Conservation (phyloP, 2,329 filamentous ascomycete species). For the Myotisia sp. region DNA sequence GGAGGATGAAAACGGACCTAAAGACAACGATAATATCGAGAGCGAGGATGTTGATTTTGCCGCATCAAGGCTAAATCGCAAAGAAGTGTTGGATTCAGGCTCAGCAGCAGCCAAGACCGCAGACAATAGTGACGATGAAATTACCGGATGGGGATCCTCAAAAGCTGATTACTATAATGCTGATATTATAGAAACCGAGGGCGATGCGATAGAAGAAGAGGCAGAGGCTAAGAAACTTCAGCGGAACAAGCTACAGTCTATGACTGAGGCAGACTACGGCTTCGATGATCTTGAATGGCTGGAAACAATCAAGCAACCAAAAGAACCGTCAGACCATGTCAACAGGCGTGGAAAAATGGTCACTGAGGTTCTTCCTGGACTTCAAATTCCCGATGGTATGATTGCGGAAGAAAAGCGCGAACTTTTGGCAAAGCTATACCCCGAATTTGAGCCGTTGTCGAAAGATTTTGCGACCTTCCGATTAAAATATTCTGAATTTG, state of each 20-base stretch:
- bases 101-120: constrained; percentile 36
- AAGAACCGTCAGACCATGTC: constrained; percentile 35
- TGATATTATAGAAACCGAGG: constrained; percentile 57
- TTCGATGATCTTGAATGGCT: constrained; percentile 86
- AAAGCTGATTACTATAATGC: constrained; percentile 88
- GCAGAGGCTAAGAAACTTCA: constrained; percentile 76
- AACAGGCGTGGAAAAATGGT: constrained; percentile 45
- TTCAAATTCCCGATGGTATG: constrained; percentile 72
- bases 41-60: constrained; percentile 20
- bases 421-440: constrained; percentile 67
- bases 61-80: constrained; percentile 13
- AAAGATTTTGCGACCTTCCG: constrained; percentile 66
- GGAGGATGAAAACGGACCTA: constrained; percentile 34
- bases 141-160: constrained; percentile 72
- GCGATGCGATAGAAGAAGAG: constrained; percentile 78
- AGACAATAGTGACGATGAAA: constrained; percentile 41
- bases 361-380: constrained; percentile 71
- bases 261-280: constrained; percentile 84
- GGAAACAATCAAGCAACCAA: constrained; percentile 37
- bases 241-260: constrained; percentile 75
- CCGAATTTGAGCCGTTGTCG: constrained; percentile 77
- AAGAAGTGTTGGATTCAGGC: constrained; percentile 15
- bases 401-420: constrained; percentile 56
- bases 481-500: constrained; percentile 43
- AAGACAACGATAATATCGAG: constrained; percentile 23